Conservation (phyloP, 805 yeast genomes). For the Ogataea trehalophila region DNA sequence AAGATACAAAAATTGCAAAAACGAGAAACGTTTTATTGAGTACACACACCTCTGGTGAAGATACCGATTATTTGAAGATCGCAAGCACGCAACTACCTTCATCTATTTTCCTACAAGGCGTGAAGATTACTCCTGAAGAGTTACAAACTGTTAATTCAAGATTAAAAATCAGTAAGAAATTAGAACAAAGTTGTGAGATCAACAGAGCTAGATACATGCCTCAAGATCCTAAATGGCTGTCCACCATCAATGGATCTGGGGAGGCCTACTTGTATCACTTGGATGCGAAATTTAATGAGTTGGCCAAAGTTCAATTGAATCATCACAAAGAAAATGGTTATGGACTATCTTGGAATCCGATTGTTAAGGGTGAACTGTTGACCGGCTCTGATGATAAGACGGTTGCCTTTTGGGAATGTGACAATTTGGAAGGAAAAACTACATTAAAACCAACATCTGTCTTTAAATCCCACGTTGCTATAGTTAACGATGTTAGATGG, state of each 20-base stretch:
- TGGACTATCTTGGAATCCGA: conserved; percentile 65
- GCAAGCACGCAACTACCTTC: conserved; percentile 58
- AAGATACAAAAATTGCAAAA: conserved; percentile 26
- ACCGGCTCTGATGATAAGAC: conserved; percentile 65
- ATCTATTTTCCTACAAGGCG: conserved; percentile 22
- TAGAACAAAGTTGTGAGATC: conserved; percentile 57
- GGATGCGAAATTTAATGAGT: conserved; percentile 15
- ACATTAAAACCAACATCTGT: conserved; percentile 25
- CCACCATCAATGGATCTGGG: conserved; percentile 68
- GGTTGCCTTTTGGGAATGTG: conserved; percentile 57
- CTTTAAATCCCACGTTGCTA: conserved; percentile 42
- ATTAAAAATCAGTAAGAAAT: conserved; percentile 57
- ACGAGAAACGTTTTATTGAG: conserved; percentile 55
- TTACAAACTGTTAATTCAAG: conserved; percentile 42
- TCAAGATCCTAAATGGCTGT: conserved; percentile 47
- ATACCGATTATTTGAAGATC: conserved; percentile 58
- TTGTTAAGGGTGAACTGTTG: conserved; percentile 43
- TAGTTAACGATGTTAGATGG: conserved; percentile 78
- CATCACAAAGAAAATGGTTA: conserved; percentile 69
- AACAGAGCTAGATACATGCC: conserved; percentile 73
- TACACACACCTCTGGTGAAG: conserved; percentile 71
- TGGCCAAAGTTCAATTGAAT: conserved; percentile 29
- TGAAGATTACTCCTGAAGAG: conserved; percentile 22
- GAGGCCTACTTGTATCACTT: conserved; percentile 49
- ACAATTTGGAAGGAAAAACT: background rate